A percentile compares a stretch with the other conserved stretches of the same genome.
Conservation (phyloP, 352 stramenopile genomes). For the Globisporangium heterothallicum region DNA sequence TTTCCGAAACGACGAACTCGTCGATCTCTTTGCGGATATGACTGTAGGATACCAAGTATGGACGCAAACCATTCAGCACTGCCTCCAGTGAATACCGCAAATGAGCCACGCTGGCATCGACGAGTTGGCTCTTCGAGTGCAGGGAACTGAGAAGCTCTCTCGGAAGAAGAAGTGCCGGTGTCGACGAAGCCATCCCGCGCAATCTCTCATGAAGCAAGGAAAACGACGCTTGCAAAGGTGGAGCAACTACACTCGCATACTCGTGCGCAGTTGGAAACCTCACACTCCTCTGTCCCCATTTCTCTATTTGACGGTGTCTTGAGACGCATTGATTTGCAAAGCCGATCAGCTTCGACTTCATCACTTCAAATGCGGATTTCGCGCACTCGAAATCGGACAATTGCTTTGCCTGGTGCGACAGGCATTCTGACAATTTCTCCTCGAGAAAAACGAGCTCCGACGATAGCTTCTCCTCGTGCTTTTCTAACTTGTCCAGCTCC, state of each 20-base stretch:
- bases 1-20: constrained; percentile 23
- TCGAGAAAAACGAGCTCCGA: constrained; percentile 10
- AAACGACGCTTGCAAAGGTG: constrained; percentile 20
- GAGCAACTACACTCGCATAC: constrained; percentile 1
- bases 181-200: constrained; percentile 10
- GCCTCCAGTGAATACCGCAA: constrained; percentile 22
- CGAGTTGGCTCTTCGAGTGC: constrained; percentile 19
- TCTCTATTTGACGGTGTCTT: constrained; percentile 44
- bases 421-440: constrained; percentile 8
- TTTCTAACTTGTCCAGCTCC: constrained; percentile 11
- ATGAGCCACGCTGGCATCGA: constrained; percentile 30
- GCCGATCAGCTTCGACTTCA: constrained; percentile 17
- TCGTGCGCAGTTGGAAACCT: constrained; percentile 14
- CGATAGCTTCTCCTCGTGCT: constrained; percentile 21
- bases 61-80: constrained; percentile 22
- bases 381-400: not conserved
- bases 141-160: constrained; percentile 21
- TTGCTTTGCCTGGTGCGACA: not conserved
- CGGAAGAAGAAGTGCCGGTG: constrained; percentile 7
- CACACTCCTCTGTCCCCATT: constrained; percentile 27
- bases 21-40: constrained; percentile 31
- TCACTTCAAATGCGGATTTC: not conserved
- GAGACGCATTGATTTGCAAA: constrained; percentile 46
- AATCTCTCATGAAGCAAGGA: constrained; percentile 8
- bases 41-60: constrained; percentile 36